Percentiles rank a stretch among this genome's conserved stretches.
These are phyloP conservation scores for Chaetothyriales sp. DNA, from an alignment of 2,329 filamentous ascomycete genomes.

Conservation along the genomic window DNA sequence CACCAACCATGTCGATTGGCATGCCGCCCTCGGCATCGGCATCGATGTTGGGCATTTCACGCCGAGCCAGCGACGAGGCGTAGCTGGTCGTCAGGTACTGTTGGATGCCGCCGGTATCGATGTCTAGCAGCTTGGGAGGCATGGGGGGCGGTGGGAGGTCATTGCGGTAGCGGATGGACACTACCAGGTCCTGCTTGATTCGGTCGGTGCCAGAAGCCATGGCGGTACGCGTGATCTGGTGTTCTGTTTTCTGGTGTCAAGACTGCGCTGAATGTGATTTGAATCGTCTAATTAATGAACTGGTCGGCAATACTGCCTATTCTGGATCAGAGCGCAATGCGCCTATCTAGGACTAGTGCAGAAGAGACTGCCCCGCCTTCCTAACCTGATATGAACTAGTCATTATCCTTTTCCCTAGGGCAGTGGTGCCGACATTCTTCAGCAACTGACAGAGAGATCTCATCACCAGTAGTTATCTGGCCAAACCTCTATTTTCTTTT, in stretches of 20 bases:
- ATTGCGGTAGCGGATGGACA: slow-evolving; percentile 89
- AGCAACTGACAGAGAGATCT: neutral
- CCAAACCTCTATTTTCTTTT: neutral
- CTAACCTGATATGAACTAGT: neutral
- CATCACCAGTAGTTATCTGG: neutral
- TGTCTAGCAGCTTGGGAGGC: slow-evolving; percentile 90
- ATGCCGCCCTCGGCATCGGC: slow-evolving; percentile 95
- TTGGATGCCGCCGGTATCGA: slow-evolving; percentile 79
- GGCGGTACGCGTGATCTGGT: neutral
- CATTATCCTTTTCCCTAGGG: neutral
- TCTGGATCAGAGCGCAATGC: neutral
- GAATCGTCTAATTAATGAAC: neutral
- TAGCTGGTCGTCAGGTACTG: slow-evolving; percentile 86
- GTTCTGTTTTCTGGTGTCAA: neutral
- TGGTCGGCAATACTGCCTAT: neutral
- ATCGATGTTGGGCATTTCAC: slow-evolving; percentile 91
- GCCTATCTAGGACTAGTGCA: neutral
- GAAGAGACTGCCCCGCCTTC: no score
- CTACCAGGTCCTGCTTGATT: slow-evolving; percentile 91
- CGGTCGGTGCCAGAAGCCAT: slow-evolving; percentile 4
- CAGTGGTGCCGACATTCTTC: neutral
- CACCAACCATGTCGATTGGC: slow-evolving; percentile 87
- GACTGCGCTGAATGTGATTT: neutral
- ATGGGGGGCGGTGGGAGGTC: slow-evolving; percentile 84
- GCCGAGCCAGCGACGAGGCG: slow-evolving; percentile 72